Evolutionary conservation across 495 filamentous ascomycete species (phyloP).

Genomic region (Aspergillus campestris): DNA sequence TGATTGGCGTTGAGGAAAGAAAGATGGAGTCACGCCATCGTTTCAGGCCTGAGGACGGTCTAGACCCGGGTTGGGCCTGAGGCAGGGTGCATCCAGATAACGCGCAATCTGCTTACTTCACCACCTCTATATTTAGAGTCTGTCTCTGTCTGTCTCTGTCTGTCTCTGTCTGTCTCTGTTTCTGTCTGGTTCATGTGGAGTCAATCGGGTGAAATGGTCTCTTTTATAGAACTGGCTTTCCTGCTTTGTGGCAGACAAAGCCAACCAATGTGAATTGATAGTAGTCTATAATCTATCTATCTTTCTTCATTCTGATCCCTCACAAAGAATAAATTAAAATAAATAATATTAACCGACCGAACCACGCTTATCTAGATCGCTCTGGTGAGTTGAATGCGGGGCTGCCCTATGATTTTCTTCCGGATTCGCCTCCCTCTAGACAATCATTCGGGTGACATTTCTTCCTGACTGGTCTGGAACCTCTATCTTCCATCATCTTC

Average conservation of each 20-base stretch:
- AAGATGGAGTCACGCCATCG: slow-evolving; percentile 8
- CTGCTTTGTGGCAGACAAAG: too few species aligned
- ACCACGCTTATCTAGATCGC: slow-evolving; percentile 13
- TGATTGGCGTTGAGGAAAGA: slow-evolving; percentile 1
- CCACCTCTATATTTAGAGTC: slow-evolving; percentile 5
- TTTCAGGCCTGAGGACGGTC: slow-evolving; percentile 1
- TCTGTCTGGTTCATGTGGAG: slow-evolving; percentile 7
- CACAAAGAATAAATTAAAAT: too few species aligned
- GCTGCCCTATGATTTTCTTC: neutral
- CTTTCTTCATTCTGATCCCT: too few species aligned
- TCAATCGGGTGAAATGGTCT: neutral
- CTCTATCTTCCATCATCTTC: too few species aligned
- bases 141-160: neutral
- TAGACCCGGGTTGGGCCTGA: slow-evolving; percentile 3
- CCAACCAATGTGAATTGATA: too few species aligned
- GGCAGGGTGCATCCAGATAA: neutral
- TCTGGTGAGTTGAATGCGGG: too few species aligned
- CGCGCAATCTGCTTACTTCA: slow-evolving; percentile 18
- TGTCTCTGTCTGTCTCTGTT: neutral
- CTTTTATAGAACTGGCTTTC: neutral
- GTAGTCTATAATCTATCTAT: too few species aligned
- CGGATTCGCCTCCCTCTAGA: neutral
- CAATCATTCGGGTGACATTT: neutral
- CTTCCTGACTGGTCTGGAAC: too few species aligned
- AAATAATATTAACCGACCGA: slow-evolving; percentile 10